Evolutionary conservation across 495 filamentous ascomycete genomes (phyloP), one percentile per base, ranked within the genome.

Genomic region (Echria macrotheca): DNA sequence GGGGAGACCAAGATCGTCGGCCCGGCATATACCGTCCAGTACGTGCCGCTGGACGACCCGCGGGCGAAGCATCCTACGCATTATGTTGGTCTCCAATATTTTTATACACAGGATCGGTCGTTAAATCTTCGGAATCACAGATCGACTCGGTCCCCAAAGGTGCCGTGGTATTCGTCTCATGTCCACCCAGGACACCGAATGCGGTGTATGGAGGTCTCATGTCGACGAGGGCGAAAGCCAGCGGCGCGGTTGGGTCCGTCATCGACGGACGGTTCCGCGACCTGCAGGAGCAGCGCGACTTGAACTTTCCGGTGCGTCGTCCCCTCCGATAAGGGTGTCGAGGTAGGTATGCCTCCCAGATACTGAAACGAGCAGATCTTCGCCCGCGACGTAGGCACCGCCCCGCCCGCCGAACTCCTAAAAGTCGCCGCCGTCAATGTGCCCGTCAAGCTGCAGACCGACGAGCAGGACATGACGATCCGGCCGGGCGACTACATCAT

Each of bases 131-230:
- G 14, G 18, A 5, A n/a, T 36, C 15, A n/a, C 42, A 79, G 77
- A 79, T 77, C 49, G 79, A 82, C 53, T 56, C 66, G 0, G 68
- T 82, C 18, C 77, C 77, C 5, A 39, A 64, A 2, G 73, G 69
- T 17, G 68, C 71, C 10, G 70, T 82, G 0, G 55, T 82, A 10
- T 81, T 82, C 52, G 72, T 82, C 15, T 80, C 79, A 4, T 72
- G 72, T 40, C 76, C 77, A 1, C 64, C 71, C 10, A 65, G 62
- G 12, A 68, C 69, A 21, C 66, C 74, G 31, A 82, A 79, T 41
- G 79, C 79, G 9, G 71, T 75, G 19, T 83, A 76, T 53, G 80
- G 80, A 18, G 78, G 80, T 1, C 63, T 83, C 8, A 82, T 83
- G 79, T 74, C 71, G 18, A 70, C 67, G 0, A 66, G 78, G 11